phyloP scores from a whole-genome alignment of 1,284 basidiomycete species.

The Stygiomarasmius scandens region DNA sequence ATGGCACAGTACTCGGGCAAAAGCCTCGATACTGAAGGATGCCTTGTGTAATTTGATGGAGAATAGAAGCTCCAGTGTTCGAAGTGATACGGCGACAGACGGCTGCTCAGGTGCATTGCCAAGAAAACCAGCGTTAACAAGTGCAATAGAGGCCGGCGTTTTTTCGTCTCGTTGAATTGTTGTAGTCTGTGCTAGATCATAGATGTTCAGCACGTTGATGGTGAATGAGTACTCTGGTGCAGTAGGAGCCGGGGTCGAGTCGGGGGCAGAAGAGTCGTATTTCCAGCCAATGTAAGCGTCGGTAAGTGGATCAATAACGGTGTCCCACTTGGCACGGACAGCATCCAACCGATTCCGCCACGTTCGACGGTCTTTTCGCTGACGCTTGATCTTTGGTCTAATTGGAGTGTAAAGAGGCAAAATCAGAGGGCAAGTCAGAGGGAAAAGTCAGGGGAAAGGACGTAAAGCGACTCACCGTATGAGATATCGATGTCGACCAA shows the following conservation, averaged over 20 bases:
- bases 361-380: neutral
- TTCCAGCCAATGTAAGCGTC: neutral
- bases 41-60: neutral
- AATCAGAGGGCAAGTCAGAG: no score
- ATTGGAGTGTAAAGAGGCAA: no score
- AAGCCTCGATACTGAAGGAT: neutral
- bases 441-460: no score
- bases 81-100: neutral
- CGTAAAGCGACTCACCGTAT: no score
- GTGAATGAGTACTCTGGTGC: neutral
- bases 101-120: neutral
- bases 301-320: neutral
- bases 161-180: neutral
- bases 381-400: no score
- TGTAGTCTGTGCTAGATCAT: slow-evolving; percentile 19
- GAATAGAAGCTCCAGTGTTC: neutral
- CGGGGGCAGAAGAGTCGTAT: no score
- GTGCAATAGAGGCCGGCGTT: neutral
- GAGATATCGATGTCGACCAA: no score
- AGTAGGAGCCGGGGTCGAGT: neutral
- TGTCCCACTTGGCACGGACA: neutral
- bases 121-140: neutral
- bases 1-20: neutral
- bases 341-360: neutral
- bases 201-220: slow-evolving; percentile 25